Evolutionary conservation across 2,329 filamentous ascomycete genomes (phyloP).

Genomic region (Bipolaris oryzae): DNA sequence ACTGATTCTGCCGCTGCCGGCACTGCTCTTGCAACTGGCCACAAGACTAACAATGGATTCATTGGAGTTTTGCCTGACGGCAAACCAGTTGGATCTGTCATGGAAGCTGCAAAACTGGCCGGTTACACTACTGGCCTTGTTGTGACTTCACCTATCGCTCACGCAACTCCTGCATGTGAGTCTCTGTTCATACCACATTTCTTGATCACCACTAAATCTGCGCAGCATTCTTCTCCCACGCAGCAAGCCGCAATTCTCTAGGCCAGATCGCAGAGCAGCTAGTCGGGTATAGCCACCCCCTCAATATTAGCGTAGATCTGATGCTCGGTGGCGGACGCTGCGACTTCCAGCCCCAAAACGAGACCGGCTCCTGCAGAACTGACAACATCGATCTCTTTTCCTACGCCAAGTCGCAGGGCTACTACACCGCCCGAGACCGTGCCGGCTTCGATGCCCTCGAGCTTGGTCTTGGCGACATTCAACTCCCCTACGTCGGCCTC

Average conservation of each 20-base stretch:
- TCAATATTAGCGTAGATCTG: slow-evolving; percentile 49
- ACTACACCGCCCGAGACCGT: slow-evolving; percentile 47
- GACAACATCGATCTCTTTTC: slow-evolving; percentile 49
- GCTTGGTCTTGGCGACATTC: slow-evolving; percentile 27
- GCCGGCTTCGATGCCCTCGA: slow-evolving; percentile 44
- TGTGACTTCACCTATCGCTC: slow-evolving; percentile 51
- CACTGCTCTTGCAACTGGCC: slow-evolving; percentile 50
- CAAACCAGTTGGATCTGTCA: slow-evolving; percentile 47
- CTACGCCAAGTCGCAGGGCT: slow-evolving; percentile 45
- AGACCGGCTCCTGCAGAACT: slow-evolving; percentile 46
- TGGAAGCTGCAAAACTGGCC: slow-evolving; percentile 50
- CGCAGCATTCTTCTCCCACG: slow-evolving; percentile 42
- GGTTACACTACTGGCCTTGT: slow-evolving; percentile 53
- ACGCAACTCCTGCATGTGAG: slow-evolving; percentile 21
- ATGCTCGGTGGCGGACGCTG: slow-evolving; percentile 52
- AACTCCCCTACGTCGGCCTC: slow-evolving; percentile 49
- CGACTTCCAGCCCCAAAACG: slow-evolving; percentile 50
- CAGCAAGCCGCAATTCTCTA: slow-evolving; percentile 43
- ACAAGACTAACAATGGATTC: slow-evolving; percentile 49
- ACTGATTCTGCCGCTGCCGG: slow-evolving; percentile 52
- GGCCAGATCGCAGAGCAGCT: slow-evolving; percentile 50
- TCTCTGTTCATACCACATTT: too few species aligned
- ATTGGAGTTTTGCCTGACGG: slow-evolving; percentile 45
- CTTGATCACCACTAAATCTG: background rate
- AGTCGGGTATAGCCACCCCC: slow-evolving; percentile 50